Base-by-base conservation (phyloP, 2,329 filamentous ascomycete species). In the Penicillium aurantiogriseum region DNA sequence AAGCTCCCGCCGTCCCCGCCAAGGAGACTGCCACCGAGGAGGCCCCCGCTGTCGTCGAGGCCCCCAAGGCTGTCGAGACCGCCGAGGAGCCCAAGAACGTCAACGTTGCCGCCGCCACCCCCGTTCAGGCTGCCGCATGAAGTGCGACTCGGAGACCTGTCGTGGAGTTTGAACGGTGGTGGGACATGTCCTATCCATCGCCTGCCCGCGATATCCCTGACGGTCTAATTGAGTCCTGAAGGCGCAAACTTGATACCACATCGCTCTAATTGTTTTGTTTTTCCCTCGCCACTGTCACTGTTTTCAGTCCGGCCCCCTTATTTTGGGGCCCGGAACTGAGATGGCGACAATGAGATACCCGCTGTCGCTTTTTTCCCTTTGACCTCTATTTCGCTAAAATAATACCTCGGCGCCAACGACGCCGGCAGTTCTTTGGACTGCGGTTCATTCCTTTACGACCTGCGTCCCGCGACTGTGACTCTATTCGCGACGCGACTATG, bases 101-200 rank as follows among this genome's bases (percentile, higher is more conserved):
- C 50, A 67, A 66, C 51, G 71, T 74, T 31, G 47, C 71, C 45
- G 64, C 67, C 45, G 61, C 72, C 38, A 69, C 73, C 29, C 71
- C 75, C 29, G 75, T 77, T 56, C 73, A 76, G 70, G 74, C 75
- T 68, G 74, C 75, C 56, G 75, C 75, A 67, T 77, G 72, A 77
- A 75, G 62, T 65, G 62, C 61, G 60, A 62, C 61, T 54, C 60
- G 63, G 59, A 67, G 67, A 61, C 71, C 71, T 58, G 61, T 68
- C 52, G 63, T 74, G 58, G 73, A 76, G 67, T 76, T 69, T 66
- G 74, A 77, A 66, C 72, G 74, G 62, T 77, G 73, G 74, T 77
- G 74, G 75, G 74, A 74, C 59, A 56, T 69, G 62, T 62, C 72
- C 64, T 67, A 58, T 61, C 53, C 69, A 61, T 67, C 66, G 63